Evolutionary conservation across 257 asterid species (phyloP).

Genomic region (Apocynum venetum): DNA sequence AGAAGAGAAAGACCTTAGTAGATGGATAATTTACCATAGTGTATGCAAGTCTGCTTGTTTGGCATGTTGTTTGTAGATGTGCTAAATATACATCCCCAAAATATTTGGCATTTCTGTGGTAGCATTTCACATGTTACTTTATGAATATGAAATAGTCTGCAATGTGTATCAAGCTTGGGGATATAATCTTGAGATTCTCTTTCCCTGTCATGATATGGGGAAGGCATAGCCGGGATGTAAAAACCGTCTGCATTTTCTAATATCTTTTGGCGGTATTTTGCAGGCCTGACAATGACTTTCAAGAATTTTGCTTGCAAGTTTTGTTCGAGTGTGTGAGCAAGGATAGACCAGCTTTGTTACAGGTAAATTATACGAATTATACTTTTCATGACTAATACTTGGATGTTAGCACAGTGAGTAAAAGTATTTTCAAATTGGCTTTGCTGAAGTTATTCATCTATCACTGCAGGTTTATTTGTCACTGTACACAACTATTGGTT

Average conservation of each 20-base stretch:
- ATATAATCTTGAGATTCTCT: neutral
- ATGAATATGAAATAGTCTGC: neutral
- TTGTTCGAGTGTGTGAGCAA: conserved; percentile 96
- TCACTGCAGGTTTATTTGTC: conserved; percentile 78
- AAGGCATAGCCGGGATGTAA: neutral
- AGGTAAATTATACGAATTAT: conserved; percentile 40
- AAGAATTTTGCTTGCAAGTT: conserved; percentile 86
- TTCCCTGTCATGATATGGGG: neutral
- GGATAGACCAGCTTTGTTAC: conserved; percentile 89
- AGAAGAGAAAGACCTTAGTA: neutral
- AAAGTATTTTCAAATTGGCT: neutral
- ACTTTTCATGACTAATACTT: neutral
- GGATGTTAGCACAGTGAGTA: neutral
- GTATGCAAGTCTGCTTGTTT: neutral
- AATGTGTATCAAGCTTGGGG: neutral
- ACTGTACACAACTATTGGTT: conserved; percentile 66
- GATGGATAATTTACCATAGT: neutral
- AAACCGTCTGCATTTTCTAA: neutral
- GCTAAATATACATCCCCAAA: neutral
- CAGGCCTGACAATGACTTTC: conserved; percentile 81
- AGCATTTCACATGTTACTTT: neutral
- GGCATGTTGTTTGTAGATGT: neutral
- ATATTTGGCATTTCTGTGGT: neutral
- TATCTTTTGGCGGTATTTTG: conserved; percentile 15
- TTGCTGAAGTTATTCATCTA: neutral